Conservation (phyloP, 257 asterid genomes). For the Solanum etuberosum region DNA sequence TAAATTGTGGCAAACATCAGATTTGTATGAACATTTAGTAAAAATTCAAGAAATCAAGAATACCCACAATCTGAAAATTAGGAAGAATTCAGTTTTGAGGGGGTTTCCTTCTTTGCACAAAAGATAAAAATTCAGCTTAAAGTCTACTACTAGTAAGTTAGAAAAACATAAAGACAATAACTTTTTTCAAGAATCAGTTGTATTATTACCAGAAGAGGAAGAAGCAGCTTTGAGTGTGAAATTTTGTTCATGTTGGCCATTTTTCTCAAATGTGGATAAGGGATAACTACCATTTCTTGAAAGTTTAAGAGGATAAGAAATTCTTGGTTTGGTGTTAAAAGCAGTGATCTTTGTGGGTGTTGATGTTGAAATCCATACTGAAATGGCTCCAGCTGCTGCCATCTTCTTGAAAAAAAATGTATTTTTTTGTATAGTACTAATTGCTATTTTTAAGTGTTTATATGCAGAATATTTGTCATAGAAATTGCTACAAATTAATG, state of each 20-base stretch:
- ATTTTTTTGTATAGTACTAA: not conserved
- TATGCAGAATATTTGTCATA: not conserved
- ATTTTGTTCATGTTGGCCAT: constrained; percentile 1
- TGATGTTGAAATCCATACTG: constrained; percentile 16
- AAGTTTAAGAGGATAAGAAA: constrained; percentile 6
- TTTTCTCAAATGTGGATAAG: constrained; percentile 16
- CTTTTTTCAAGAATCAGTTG: not conserved
- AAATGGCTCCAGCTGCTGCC: constrained; percentile 30
- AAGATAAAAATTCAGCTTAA: not conserved
- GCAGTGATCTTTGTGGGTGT: constrained; percentile 10
- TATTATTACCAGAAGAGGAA: constrained; percentile 49
- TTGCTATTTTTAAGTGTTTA: not conserved
- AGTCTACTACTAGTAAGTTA: not conserved
- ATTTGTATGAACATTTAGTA: not conserved
- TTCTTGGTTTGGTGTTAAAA: constrained; percentile 11
- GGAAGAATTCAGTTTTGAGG: not conserved
- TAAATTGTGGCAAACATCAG: not conserved
- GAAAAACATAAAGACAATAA: not conserved
- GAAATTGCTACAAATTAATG: not conserved
- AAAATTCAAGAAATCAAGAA: not conserved
- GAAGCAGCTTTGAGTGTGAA: constrained; percentile 32
- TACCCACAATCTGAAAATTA: not conserved
- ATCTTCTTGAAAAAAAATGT: constrained; percentile 11
- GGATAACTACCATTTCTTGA: constrained; percentile 6
- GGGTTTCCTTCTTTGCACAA: not conserved